phyloP scores from a whole-genome alignment of 495 filamentous ascomycete genomes.

The Neurospora pannonica region DNA sequence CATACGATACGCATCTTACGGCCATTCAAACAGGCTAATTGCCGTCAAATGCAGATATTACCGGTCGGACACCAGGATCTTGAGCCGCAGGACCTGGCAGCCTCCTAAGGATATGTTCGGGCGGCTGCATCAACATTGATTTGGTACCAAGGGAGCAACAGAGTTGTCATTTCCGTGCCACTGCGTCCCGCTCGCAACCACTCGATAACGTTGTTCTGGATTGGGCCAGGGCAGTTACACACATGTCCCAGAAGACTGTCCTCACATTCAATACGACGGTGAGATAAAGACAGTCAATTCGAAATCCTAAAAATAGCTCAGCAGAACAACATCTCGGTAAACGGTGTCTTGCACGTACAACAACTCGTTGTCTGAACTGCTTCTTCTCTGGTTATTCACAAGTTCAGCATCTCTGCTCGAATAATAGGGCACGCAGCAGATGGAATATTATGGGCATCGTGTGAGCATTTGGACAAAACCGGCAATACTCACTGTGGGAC shows the following conservation, averaged over 20 bases:
- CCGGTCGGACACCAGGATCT: conserved; percentile 2
- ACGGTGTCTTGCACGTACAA: background rate
- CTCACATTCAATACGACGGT: background rate
- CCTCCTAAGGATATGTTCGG: background rate
- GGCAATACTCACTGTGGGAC: background rate
- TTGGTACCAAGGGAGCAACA: conserved; percentile 5
- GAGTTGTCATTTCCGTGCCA: conserved; percentile 14
- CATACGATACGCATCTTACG: background rate
- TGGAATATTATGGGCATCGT: background rate
- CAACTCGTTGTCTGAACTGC: background rate
- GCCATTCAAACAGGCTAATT: conserved; percentile 20
- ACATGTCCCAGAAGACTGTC: background rate
- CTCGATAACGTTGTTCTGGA: conserved; percentile 4
- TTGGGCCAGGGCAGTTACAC: background rate
- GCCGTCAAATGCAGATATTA: conserved; percentile 13
- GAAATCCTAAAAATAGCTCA: background rate
- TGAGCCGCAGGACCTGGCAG: conserved; percentile 2
- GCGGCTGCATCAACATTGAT: conserved; percentile 1
- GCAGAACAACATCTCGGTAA: background rate
- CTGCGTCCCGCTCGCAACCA: conserved; percentile 15
- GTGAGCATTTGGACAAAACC: background rate
- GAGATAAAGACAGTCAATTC: conserved; percentile 1
- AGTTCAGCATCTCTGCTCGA: background rate
- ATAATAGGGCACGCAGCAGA: background rate
- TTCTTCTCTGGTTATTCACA: background rate